Evolutionary conservation across 768 basidiomycete species (phyloP).

Genomic region (Xerocomellus intermedius): DNA sequence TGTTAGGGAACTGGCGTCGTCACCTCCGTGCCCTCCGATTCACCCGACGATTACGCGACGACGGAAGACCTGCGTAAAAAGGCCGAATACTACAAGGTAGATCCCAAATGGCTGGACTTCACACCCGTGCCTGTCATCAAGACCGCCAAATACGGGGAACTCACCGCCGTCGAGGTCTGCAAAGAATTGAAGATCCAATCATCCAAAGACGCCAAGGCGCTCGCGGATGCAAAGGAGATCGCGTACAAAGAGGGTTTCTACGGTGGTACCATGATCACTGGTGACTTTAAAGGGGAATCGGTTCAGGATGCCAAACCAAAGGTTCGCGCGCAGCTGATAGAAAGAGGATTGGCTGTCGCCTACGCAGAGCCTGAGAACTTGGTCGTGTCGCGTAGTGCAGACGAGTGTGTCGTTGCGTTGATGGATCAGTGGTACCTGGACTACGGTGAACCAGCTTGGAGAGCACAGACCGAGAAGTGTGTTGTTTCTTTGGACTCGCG

Average conservation of each 20-base stretch:
- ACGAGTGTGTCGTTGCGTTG: constrained; percentile 96
- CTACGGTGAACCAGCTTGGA: constrained; percentile 93
- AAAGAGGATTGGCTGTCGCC: constrained; percentile 71
- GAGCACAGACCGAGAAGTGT: constrained; percentile 77
- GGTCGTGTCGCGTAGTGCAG: constrained; percentile 86
- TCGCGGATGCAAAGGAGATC: constrained; percentile 95
- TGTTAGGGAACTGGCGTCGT: constrained; percentile 94
- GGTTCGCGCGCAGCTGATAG: constrained; percentile 83
- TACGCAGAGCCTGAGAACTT: constrained; percentile 96
- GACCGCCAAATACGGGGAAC: constrained; percentile 90
- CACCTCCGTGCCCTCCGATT: constrained; percentile 97
- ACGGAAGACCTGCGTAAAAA: constrained; percentile 93
- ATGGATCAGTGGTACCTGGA: constrained; percentile 99
- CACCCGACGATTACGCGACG: constrained; percentile 94
- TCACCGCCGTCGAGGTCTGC: constrained; percentile 81
- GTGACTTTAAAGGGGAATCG: constrained; percentile 83
- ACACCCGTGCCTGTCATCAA: constrained; percentile 86
- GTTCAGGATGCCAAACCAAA: constrained; percentile 92
- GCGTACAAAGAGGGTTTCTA: constrained; percentile 99
- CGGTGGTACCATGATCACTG: constrained; percentile 85
- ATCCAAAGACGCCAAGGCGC: constrained; percentile 89
- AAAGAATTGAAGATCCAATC: constrained; percentile 93
- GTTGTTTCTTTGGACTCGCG: constrained; percentile 26
- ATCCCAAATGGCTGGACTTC: constrained; percentile 80
- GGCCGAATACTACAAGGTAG: constrained; percentile 93